Base-by-base conservation (phyloP, 345 rosid genomes). In the Citrus mangshanensis region DNA sequence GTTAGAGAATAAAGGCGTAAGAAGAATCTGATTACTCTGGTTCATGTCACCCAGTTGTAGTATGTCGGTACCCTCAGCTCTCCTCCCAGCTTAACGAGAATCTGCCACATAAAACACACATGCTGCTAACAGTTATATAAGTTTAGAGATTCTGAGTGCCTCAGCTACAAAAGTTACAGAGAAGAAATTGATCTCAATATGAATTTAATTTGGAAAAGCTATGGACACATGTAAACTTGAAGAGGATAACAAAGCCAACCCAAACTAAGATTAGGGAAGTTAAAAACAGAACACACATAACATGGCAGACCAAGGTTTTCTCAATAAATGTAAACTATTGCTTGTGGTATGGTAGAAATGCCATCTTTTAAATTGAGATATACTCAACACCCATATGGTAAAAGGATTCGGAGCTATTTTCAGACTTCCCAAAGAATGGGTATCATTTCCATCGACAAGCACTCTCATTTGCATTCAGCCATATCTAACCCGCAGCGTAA, bases 1-100 rank as follows among this genome's bases (percentile, higher is more conserved):
- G n/a, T 54, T 32, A 34, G 21, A 55, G 59, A 19, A 58, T 38
- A 27, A 37, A 7, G 37, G n/a, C 22, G n/a, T 21, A 61, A 70
- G 68, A 78, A 74, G 56, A 74, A 49, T 56, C 24, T 35, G 49
- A 75, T 63, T 83, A 85, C 85, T 80, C 70, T 60, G 82, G 78
- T 80, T 82, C 87, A 85, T 70, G 72, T 72, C 74, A 66, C 63
- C 71, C 66, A 66, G 68, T n/a, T 65, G 30, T 40, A 62, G 22
- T n/a, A 77, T 42, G 59, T 58, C 66, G 22, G 51, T 24, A 6
- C 9, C 49, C 54, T 68, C 77, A 62, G 72, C 84, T 73, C 72
- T 51, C 66, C 51, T 42, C 67, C 64, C 85, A 34, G 75, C 80
- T 77, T 77, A 76, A 21, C 6, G 46, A 24, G 64, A 19, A 68